Evolutionary conservation across 1,139 yeast species (phyloP).

Genomic region (Pneumocystis murina): DNA sequence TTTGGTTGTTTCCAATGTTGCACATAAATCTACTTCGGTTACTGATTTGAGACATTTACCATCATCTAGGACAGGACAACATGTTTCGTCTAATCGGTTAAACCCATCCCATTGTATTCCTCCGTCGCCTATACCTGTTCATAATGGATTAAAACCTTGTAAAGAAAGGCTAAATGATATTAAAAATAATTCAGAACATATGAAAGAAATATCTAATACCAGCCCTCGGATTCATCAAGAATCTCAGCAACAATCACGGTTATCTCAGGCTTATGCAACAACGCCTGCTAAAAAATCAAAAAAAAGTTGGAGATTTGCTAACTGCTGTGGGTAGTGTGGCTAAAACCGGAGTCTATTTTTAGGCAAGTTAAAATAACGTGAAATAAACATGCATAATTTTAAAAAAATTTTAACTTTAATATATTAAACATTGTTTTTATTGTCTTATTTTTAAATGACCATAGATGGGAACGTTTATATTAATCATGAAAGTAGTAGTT

Average conservation of each 20-base stretch:
- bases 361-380: not conserved
- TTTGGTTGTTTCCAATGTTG: slow-evolving; percentile 22
- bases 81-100: slow-evolving; percentile 9
- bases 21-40: slow-evolving; percentile 19
- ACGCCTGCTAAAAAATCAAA: not conserved
- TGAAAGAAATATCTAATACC: slow-evolving; percentile 8
- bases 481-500: not conserved
- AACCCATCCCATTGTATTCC: slow-evolving; percentile 6
- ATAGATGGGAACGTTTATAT: not conserved
- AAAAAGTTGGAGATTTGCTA: not conserved
- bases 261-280: not conserved
- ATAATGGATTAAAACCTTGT: slow-evolving; percentile 1
- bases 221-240: slow-evolving; percentile 12
- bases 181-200: slow-evolving; percentile 1
- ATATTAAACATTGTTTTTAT: not conserved
- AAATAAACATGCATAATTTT: not conserved
- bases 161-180: not conserved
- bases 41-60: slow-evolving; percentile 6
- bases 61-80: slow-evolving; percentile 1
- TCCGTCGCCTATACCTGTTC: slow-evolving; percentile 5
- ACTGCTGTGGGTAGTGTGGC: not conserved
- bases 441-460: not conserved
- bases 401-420: not conserved
- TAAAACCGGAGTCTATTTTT: not conserved
- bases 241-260: slow-evolving; percentile 9